Percentiles rank a stretch among this genome's conserved stretches.
Conservation (phyloP, 306 rosid species). For the Corylus americana region DNA sequence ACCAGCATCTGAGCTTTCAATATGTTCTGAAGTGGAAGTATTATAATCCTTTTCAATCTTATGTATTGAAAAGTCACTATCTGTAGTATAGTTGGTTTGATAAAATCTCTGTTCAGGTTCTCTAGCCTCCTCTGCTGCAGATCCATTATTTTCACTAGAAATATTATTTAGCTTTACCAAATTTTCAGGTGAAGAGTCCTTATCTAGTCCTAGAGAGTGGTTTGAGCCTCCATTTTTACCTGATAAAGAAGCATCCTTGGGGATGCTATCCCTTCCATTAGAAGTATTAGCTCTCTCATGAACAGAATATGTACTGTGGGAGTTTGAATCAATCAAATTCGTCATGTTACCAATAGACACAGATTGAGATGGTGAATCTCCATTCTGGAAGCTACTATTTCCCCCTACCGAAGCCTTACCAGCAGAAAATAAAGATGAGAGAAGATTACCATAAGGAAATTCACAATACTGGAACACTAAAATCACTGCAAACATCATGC, state of each 20-base stretch:
- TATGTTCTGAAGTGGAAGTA: constrained; percentile 25
- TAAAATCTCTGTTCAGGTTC: constrained; percentile 27
- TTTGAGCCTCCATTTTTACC: constrained; percentile 31
- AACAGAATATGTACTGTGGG: constrained; percentile 20
- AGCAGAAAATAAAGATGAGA: constrained; percentile 39
- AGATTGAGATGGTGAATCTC: constrained; percentile 30
- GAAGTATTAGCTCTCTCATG: constrained; percentile 30
- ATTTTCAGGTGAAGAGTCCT: constrained; percentile 16
- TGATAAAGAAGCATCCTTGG: constrained; percentile 20
- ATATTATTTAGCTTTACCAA: constrained; percentile 26
- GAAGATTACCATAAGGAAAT: constrained; percentile 44
- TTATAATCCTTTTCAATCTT: constrained; percentile 26
- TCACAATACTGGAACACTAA: constrained; percentile 52
- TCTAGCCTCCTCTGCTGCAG: constrained; percentile 22
- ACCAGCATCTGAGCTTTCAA: constrained; percentile 22
- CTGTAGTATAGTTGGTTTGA: constrained; percentile 24
- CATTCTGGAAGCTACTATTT: constrained; percentile 29
- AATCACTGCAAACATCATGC: constrained; percentile 52
- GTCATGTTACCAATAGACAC: constrained; percentile 22
- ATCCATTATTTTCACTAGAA: constrained; percentile 29
- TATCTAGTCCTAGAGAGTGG: constrained; percentile 30
- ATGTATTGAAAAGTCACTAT: constrained; percentile 26
- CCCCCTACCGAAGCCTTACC: constrained; percentile 26
- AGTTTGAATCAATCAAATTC: constrained; percentile 31
- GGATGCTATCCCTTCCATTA: constrained; percentile 19